Conservation (phyloP, 202 grass and related monocot genomes). For the Setaria viridis region DNA sequence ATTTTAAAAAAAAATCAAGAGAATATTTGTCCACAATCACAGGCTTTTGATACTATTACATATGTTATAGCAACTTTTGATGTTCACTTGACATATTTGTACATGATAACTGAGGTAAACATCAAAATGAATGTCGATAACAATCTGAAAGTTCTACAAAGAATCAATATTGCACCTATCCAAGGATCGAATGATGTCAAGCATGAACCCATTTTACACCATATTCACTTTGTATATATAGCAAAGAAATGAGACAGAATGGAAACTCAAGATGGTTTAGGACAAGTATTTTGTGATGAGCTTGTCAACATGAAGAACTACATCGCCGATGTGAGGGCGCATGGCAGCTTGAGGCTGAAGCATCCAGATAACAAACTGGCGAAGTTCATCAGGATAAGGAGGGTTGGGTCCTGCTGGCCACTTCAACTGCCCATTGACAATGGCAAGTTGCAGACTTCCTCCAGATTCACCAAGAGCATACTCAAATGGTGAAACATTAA, state of each 20-base stretch:
- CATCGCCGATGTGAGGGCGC: slow-evolving; percentile 80
- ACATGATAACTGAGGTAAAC: slow-evolving; percentile 35
- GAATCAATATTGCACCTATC: slow-evolving; percentile 44
- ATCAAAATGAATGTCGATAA: not conserved
- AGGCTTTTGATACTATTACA: not conserved
- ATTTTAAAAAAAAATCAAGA: not conserved
- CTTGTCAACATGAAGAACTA: slow-evolving; percentile 89
- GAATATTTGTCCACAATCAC: slow-evolving; percentile 18
- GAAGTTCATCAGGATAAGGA: slow-evolving; percentile 79
- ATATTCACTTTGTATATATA: slow-evolving; percentile 26
- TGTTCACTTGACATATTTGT: slow-evolving; percentile 37
- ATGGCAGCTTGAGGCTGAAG: slow-evolving; percentile 76
- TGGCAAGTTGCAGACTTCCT: slow-evolving; percentile 89
- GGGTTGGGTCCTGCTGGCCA: slow-evolving; percentile 69
- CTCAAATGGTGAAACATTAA: slow-evolving; percentile 89
- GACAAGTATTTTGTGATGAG: slow-evolving; percentile 70
- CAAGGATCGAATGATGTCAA: slow-evolving; percentile 11
- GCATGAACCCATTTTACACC: slow-evolving; percentile 4
- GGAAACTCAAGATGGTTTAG: slow-evolving; percentile 36
- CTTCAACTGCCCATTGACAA: slow-evolving; percentile 84
- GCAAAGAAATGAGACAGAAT: slow-evolving; percentile 21
- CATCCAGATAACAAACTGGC: slow-evolving; percentile 88
- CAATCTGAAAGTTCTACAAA: slow-evolving; percentile 41
- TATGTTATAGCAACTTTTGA: not conserved
- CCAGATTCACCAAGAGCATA: slow-evolving; percentile 80